phyloP scores from a whole-genome alignment of 2,329 filamentous ascomycete species.

The Ceratocystis colombiana region DNA sequence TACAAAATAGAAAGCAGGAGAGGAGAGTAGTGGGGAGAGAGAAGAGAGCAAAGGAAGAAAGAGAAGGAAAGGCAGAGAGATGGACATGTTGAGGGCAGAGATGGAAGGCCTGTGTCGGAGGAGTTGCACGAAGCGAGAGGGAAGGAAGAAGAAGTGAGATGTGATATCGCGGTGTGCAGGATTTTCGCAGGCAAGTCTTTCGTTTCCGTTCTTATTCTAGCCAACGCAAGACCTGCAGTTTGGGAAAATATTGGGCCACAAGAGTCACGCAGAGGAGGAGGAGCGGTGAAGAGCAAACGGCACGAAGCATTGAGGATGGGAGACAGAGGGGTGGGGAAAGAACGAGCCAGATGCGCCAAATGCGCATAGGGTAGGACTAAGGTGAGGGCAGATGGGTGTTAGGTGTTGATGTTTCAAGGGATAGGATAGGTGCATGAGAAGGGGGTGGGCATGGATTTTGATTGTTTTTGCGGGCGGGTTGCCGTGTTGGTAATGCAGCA shows the following conservation, averaged over 20 bases:
- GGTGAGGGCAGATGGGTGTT: neutral
- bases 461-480: neutral
- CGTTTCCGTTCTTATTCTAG: neutral
- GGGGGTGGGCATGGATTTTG: neutral
- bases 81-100: neutral
- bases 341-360: neutral
- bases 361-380: neutral
- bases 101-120: neutral
- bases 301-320: conserved; percentile 8
- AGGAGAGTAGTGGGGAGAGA: neutral
- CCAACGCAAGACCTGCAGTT: conserved; percentile 10
- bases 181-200: neutral
- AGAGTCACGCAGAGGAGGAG: neutral
- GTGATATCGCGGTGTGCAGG: conserved; percentile 5
- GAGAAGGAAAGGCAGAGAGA: neutral
- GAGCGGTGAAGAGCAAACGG: neutral
- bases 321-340: neutral
- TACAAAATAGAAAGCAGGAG: neutral
- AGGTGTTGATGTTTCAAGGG: neutral
- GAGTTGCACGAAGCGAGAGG: neutral
- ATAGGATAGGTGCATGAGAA: neutral
- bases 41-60: neutral
- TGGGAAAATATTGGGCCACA: neutral
- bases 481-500: neutral
- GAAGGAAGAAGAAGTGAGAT: conserved; percentile 6